Evolutionary conservation across 495 filamentous ascomycete genomes (phyloP).

Genomic region (Cercophora samala): DNA sequence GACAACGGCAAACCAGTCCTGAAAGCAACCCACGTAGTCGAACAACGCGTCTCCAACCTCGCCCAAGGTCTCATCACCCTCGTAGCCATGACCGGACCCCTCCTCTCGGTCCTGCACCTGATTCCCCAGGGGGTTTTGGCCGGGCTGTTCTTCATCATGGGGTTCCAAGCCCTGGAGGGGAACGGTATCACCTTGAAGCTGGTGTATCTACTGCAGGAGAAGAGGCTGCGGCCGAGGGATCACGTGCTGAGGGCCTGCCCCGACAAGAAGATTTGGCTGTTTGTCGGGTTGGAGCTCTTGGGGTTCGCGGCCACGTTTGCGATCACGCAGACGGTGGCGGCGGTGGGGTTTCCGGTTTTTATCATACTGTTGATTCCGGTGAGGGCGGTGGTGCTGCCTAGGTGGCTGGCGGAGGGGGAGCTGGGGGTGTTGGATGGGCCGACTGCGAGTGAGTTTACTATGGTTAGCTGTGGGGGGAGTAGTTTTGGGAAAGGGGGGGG

Average conservation of each 20-base stretch:
- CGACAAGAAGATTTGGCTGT: slow-evolving; percentile 59
- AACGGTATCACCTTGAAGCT: slow-evolving; percentile 85
- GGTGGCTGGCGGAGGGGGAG: slow-evolving; percentile 65
- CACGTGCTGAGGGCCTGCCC: slow-evolving; percentile 54
- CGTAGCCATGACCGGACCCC: slow-evolving; percentile 82
- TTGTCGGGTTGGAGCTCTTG: slow-evolving; percentile 70
- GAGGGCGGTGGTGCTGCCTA: slow-evolving; percentile 68
- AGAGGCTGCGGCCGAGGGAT: slow-evolving; percentile 55
- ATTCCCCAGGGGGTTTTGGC: slow-evolving; percentile 87
- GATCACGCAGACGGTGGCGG: slow-evolving; percentile 93
- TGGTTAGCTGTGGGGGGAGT: slow-evolving; percentile 77
- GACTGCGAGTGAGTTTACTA: slow-evolving; percentile 79
- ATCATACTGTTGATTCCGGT: slow-evolving; percentile 79
- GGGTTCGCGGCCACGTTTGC: slow-evolving; percentile 87
- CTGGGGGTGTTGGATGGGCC: slow-evolving; percentile 69
- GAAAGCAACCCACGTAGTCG: slow-evolving; percentile 71
- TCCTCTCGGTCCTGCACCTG: slow-evolving; percentile 76
- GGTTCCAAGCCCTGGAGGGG: slow-evolving; percentile 70
- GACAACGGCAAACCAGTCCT: slow-evolving; percentile 61
- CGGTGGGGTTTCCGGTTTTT: slow-evolving; percentile 88
- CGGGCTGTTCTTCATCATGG: slow-evolving; percentile 94
- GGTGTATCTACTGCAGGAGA: slow-evolving; percentile 70
- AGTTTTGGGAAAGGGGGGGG: slow-evolving; percentile 44
- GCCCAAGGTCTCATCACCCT: slow-evolving; percentile 79
- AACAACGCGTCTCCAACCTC: slow-evolving; percentile 86